Percentiles rank a stretch among this genome's conserved stretches.
These are phyloP conservation scores for Albatrellus ellisii DNA, from an alignment of 768 basidiomycete genomes.

Conservation along the genomic window DNA sequence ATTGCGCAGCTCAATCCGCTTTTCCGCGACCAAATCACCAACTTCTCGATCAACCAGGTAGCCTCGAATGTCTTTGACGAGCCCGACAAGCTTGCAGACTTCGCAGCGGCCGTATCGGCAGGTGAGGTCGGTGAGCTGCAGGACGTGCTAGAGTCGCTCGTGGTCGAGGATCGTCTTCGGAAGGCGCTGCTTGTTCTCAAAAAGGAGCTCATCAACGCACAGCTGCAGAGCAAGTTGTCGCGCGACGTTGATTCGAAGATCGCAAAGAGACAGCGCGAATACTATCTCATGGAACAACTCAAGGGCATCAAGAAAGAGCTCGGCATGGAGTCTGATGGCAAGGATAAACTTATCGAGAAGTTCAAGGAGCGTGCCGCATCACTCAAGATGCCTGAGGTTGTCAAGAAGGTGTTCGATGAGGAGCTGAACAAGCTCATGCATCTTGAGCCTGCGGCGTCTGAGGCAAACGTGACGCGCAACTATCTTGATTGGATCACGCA, in stretches of 20 bases:
- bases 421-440: conserved; percentile 84
- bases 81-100: conserved; percentile 94
- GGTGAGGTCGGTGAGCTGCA: conserved; percentile 91
- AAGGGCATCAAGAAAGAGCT: conserved; percentile 95
- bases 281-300: conserved; percentile 93
- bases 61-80: conserved; percentile 94
- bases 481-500: conserved; percentile 91
- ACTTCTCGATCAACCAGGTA: conserved; percentile 88
- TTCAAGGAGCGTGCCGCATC: conserved; percentile 74
- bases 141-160: conserved; percentile 79
- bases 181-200: conserved; percentile 89
- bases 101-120: conserved; percentile 89
- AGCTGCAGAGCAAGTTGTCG: conserved; percentile 84
- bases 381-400: conserved; percentile 81
- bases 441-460: conserved; percentile 82
- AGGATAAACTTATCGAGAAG: conserved; percentile 88
- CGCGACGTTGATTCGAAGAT: conserved; percentile 93
- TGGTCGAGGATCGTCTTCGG: conserved; percentile 78
- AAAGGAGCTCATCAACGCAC: conserved; percentile 96
- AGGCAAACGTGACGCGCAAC: conserved; percentile 89
- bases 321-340: conserved; percentile 90
- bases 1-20: conserved; percentile 94
- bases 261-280: conserved; percentile 87
- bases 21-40: conserved; percentile 97
- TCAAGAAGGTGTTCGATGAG: conserved; percentile 92